A percentile compares a stretch with the other conserved stretches of the same genome.
Conservation (phyloP, 345 rosid species). For the Brassica napus region DNA sequence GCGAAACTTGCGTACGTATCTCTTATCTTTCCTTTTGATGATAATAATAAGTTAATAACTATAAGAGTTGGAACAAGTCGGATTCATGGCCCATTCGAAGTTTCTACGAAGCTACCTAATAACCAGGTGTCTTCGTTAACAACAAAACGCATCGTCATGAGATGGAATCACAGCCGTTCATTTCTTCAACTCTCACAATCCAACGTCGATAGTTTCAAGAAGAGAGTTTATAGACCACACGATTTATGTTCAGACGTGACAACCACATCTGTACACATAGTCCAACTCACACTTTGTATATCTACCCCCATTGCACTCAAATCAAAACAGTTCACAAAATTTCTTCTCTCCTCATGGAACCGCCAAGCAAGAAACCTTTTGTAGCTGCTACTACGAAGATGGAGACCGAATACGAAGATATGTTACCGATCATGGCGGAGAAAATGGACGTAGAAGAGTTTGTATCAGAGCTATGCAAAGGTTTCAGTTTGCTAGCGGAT, state of each 20-base stretch:
- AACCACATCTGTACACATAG: constrained; percentile 19
- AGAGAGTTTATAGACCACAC: constrained; percentile 24
- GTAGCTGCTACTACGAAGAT: background rate
- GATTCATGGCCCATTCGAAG: constrained; percentile 19
- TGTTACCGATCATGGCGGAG: constrained; percentile 85
- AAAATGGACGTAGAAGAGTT: constrained; percentile 77
- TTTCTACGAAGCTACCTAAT: constrained; percentile 33
- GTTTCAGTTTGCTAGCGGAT: constrained; percentile 76
- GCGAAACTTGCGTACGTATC: constrained; percentile 20
- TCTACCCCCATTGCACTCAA: background rate
- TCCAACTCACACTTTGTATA: constrained; percentile 22
- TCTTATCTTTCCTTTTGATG: background rate
- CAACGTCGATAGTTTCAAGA: background rate
- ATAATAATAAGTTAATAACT: background rate
- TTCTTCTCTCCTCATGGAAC: constrained; percentile 23
- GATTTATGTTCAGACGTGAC: constrained; percentile 29
- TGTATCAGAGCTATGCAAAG: constrained; percentile 72
- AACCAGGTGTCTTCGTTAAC: constrained; percentile 17
- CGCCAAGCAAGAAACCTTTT: constrained; percentile 6
- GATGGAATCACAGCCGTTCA: constrained; percentile 7
- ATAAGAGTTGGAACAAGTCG: background rate
- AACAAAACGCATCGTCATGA: background rate
- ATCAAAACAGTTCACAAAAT: constrained; percentile 2
- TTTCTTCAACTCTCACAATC: constrained; percentile 11
- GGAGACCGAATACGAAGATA: constrained; percentile 55